Evolutionary conservation across 139 green algal species (phyloP).

Genomic region (Chlamydomonas eustigma): DNA sequence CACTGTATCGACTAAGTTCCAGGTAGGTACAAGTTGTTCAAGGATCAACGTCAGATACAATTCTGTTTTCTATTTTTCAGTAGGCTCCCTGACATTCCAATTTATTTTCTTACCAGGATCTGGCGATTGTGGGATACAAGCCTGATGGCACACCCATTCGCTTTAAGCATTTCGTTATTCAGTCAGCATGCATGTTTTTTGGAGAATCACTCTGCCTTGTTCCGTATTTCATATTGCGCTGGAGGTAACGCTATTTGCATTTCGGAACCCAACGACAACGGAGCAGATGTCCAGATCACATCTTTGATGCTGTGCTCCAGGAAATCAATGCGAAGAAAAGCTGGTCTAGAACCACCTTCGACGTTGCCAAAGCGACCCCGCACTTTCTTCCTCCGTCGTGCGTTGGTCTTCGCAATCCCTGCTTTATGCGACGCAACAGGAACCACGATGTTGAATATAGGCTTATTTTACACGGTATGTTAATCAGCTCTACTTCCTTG

Average conservation of each 20-base stretch:
- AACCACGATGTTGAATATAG: conserved; percentile 80
- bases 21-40: conserved; percentile 34
- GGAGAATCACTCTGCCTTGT: conserved; percentile 77
- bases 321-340: conserved; percentile 4
- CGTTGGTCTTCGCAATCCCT: conserved; percentile 64
- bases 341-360: conserved; percentile 6
- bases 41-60: too few relatives aligned
- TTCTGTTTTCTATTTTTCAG: too few relatives aligned
- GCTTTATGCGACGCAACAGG: conserved; percentile 71
- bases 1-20: conserved; percentile 80
- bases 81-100: background rate
- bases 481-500: too few relatives aligned
- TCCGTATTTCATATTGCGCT: conserved; percentile 55
- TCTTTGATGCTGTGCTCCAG: background rate
- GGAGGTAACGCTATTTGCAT: conserved; percentile 19
- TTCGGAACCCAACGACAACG: background rate
- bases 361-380: conserved; percentile 8
- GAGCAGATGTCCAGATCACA: background rate
- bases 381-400: conserved; percentile 32
- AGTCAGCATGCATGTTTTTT: conserved; percentile 75
- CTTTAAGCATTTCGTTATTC: conserved; percentile 76
- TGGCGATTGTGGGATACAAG: conserved; percentile 44
- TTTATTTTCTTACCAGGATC: conserved; percentile 44
- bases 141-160: conserved; percentile 34
- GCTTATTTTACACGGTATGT: conserved; percentile 77